Percentiles rank a stretch among this genome's conserved stretches.
These are phyloP conservation scores for Amanita pseudoporphyria DNA, from an alignment of 768 basidiomycete genomes.

Conservation along the genomic window DNA sequence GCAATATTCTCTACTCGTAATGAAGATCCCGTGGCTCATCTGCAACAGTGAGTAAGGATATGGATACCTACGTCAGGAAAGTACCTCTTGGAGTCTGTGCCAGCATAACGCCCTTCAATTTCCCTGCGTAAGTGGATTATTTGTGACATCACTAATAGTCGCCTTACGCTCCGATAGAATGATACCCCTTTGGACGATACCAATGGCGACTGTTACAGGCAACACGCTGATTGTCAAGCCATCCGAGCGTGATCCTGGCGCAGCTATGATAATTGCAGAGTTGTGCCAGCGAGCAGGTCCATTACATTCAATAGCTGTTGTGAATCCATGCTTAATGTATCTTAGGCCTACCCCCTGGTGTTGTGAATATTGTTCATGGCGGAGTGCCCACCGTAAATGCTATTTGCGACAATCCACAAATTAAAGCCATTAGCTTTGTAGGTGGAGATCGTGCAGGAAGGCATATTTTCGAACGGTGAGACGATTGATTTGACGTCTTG, in stretches of 20 bases:
- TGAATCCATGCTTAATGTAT: neutral
- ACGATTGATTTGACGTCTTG: neutral
- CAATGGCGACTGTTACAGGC: constrained; percentile 80
- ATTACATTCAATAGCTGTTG: constrained; percentile 6
- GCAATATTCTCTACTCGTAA: constrained; percentile 14
- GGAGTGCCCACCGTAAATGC: constrained; percentile 84
- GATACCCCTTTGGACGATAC: constrained; percentile 97
- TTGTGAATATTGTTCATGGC: constrained; percentile 89
- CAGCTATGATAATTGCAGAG: constrained; percentile 96
- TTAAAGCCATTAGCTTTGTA: constrained; percentile 95
- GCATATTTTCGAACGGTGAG: constrained; percentile 84
- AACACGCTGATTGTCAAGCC: constrained; percentile 95
- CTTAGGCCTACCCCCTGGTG: constrained; percentile 74
- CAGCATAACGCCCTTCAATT: constrained; percentile 83
- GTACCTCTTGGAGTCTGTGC: constrained; percentile 86
- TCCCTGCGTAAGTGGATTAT: constrained; percentile 57
- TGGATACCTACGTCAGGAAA: constrained; percentile 87
- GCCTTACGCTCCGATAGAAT: constrained; percentile 37
- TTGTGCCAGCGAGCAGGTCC: constrained; percentile 78
- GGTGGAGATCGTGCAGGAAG: constrained; percentile 89
- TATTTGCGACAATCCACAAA: constrained; percentile 85
- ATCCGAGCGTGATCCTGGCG: constrained; percentile 93
- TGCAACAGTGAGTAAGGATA: constrained; percentile 75
- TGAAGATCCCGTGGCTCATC: constrained; percentile 1
- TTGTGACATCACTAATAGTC: constrained; percentile 3